These are phyloP conservation scores for Margaritispora aquatica DNA, from an alignment of 495 filamentous ascomycete genomes.

Conservation along the genomic window DNA sequence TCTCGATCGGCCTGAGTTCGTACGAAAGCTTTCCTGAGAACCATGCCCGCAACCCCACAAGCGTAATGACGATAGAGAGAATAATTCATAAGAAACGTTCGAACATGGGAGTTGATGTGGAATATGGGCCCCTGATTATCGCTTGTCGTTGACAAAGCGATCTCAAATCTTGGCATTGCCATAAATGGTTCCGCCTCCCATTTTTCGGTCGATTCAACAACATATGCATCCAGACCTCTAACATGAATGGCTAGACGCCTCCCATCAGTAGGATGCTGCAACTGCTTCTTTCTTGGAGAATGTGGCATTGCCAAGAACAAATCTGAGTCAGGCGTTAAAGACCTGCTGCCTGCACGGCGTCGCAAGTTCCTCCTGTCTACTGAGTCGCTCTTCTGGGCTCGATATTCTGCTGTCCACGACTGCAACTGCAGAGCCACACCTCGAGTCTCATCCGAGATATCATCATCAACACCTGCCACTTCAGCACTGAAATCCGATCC, in stretches of 20 bases:
- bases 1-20: constrained; percentile 29
- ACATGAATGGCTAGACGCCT: constrained; percentile 75
- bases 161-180: constrained; percentile 78
- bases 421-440: constrained; percentile 84
- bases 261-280: constrained; percentile 66
- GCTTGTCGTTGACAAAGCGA: constrained; percentile 76
- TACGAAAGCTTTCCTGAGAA: constrained; percentile 69
- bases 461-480: constrained; percentile 78
- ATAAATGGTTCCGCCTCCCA: constrained; percentile 84
- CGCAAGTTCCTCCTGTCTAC: constrained; percentile 44
- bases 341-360: constrained; percentile 53
- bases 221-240: constrained; percentile 77
- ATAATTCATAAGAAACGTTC: constrained; percentile 76
- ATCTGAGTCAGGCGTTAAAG: constrained; percentile 52
- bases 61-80: constrained; percentile 93
- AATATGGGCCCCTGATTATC: constrained; percentile 82
- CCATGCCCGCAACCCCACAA: constrained; percentile 71
- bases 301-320: constrained; percentile 52
- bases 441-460: constrained; percentile 69
- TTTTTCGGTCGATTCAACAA: constrained; percentile 78
- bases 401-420: constrained; percentile 88
- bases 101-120: constrained; percentile 76
- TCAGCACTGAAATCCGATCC: constrained; percentile 86
- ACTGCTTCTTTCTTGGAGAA: constrained; percentile 50
- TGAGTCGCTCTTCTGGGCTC: constrained; percentile 64